A percentile compares a stretch with the other conserved stretches of the same genome.
phyloP scores from a whole-genome alignment of 2,329 filamentous ascomycete species.

The Aspergillus aculeatus region DNA sequence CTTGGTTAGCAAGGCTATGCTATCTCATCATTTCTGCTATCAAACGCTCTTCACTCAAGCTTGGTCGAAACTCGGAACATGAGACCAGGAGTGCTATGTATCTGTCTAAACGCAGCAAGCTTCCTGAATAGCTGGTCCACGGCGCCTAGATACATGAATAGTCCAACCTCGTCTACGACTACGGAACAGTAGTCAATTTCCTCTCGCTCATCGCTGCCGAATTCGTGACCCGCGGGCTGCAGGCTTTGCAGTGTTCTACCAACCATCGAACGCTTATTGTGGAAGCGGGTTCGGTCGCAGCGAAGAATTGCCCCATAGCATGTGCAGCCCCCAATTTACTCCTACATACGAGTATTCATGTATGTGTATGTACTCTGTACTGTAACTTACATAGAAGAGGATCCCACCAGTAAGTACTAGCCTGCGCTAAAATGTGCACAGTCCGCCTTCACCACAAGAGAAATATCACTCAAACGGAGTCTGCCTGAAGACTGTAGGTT shows the following conservation, averaged over 20 bases:
- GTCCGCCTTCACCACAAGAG: constrained; percentile 14
- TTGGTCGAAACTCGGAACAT: too few relatives aligned
- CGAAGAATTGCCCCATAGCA: constrained; percentile 7
- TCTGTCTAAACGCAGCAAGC: too few relatives aligned
- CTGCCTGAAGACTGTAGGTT: constrained; percentile 1
- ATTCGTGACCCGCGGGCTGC: constrained; percentile 10
- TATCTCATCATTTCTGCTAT: too few relatives aligned
- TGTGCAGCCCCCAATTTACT: neutral
- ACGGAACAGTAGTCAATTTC: neutral
- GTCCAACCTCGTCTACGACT: neutral
- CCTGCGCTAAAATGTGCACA: constrained; percentile 14
- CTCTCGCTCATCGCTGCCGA: constrained; percentile 5
- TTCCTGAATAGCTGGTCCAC: too few relatives aligned
- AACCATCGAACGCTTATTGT: constrained; percentile 10
- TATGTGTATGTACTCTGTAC: neutral
- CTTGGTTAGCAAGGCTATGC: too few relatives aligned
- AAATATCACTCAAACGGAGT: neutral
- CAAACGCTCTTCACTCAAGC: too few relatives aligned
- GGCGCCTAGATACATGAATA: too few relatives aligned
- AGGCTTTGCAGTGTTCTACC: neutral
- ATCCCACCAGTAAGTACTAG: constrained; percentile 4
- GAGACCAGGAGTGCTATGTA: too few relatives aligned
- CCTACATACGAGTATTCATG: too few relatives aligned
- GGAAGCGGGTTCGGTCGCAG: neutral
- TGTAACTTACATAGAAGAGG: neutral